A percentile compares a stretch with the other conserved stretches of the same genome.
phyloP scores from a whole-genome alignment of 2,329 filamentous ascomycete genomes.

The Apiospora kogelbergensis region DNA sequence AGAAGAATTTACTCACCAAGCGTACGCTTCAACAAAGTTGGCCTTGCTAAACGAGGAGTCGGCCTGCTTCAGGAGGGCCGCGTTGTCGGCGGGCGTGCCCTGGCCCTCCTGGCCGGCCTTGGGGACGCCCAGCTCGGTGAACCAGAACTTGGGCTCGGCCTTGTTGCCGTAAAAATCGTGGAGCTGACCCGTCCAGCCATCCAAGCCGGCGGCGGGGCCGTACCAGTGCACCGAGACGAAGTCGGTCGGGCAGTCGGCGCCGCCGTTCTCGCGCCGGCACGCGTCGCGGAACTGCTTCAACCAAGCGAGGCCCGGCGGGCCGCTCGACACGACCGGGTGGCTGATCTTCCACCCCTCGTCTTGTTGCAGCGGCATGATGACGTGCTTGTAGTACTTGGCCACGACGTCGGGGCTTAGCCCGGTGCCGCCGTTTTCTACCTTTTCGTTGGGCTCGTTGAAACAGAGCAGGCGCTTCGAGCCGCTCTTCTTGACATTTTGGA shows the following conservation, averaged over 20 bases:
- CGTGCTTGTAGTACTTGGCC: conserved; percentile 35
- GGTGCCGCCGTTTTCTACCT: conserved; percentile 37
- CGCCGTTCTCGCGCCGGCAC: conserved; percentile 35
- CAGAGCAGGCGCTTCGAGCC: conserved; percentile 27
- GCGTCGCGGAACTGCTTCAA: conserved; percentile 38
- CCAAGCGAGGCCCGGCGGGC: conserved; percentile 37
- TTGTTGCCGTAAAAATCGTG: conserved; percentile 32
- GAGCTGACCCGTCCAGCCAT: conserved; percentile 40
- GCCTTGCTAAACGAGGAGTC: conserved; percentile 36
- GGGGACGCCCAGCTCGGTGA: conserved; percentile 41
- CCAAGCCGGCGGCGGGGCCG: conserved; percentile 34
- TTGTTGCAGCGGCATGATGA: conserved; percentile 36
- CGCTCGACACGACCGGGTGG: conserved; percentile 41
- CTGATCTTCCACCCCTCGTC: conserved; percentile 35
- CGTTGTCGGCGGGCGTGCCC: background rate
- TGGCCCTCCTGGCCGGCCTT: conserved; percentile 15
- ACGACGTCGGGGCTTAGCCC: conserved; percentile 37
- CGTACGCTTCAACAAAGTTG: conserved; percentile 36
- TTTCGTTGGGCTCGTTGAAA: conserved; percentile 44
- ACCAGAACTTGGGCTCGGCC: conserved; percentile 31
- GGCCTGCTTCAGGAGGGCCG: conserved; percentile 29
- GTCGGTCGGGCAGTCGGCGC: conserved; percentile 38
- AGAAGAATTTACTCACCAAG: conserved; percentile 23
- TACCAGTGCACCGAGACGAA: conserved; percentile 44
- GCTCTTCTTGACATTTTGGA: conserved; percentile 22